These are phyloP conservation scores for Prunus yedoensis DNA, from an alignment of 331 rosid species.

Conservation along the genomic window DNA sequence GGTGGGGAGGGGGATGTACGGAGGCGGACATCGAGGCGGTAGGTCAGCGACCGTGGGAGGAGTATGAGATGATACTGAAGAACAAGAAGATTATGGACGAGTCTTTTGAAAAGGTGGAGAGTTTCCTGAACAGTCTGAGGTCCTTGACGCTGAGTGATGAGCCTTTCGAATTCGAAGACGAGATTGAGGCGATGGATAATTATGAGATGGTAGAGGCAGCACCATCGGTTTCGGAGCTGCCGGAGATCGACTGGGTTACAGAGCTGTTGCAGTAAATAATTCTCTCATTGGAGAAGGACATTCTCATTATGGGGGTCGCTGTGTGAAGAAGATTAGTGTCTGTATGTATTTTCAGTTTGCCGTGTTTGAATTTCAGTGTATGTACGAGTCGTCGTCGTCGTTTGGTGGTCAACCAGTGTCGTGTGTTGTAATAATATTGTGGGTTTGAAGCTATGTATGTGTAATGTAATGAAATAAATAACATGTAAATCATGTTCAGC, in stretches of 20 bases:
- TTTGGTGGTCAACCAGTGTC: too few species aligned
- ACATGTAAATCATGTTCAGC: too few species aligned
- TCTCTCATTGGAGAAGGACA: not conserved
- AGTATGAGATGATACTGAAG: not conserved
- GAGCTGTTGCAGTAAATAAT: constrained; percentile 25
- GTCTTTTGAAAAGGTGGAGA: constrained; percentile 11
- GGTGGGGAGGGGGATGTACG: too few species aligned
- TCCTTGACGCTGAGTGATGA: constrained; percentile 22
- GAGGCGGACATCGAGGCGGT: too few species aligned
- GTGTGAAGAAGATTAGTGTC: too few species aligned
- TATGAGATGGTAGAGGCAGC: not conserved
- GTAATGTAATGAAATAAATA: too few species aligned
- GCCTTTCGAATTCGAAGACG: not conserved
- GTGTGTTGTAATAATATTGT: too few species aligned
- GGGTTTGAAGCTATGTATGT: too few species aligned
- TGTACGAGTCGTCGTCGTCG: too few species aligned
- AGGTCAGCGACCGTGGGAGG: not conserved
- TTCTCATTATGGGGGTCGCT: not conserved
- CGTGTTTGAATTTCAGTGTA: too few species aligned
- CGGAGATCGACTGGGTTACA: constrained; percentile 24
- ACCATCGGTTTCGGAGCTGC: constrained; percentile 13
- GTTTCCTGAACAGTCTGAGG: constrained; percentile 20
- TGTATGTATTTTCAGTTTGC: too few species aligned
- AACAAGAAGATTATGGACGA: not conserved
- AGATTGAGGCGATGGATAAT: not conserved